Evolutionary conservation across 1,139 yeast genomes (phyloP), one percentile per base, ranked within the genome.

Genomic region (Debaryomycetaceae sp.): DNA sequence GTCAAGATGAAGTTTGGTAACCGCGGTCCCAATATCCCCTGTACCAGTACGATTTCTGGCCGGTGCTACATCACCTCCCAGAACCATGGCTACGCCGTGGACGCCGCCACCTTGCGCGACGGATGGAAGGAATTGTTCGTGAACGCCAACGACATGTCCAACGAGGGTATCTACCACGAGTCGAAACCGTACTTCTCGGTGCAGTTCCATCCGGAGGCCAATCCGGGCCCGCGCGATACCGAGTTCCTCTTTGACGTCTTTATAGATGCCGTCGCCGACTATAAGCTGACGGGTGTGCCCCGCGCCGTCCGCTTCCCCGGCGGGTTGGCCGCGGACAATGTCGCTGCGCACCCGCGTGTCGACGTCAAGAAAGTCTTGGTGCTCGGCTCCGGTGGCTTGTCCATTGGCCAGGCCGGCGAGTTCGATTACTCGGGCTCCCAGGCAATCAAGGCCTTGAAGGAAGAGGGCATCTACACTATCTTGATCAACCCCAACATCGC

Each of bases 381-480:
- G 37, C 72, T 90, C 47, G 99, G 99, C 43, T 87, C 97, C 28
- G 99, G 99, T 67, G 99, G 99, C 56, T 71, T 90, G 47, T 81
- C 95, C 34, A 90, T 90, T 58, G 99, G 99, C 49, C 99, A 90
- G 68, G 99, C 99, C 40, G 99, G 99, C 60, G 99, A 90, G 63
- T 90, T 90, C 53, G 99, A 90, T 59, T 90, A 90, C 62, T 86
- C 96, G 32, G 97, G 97, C 50, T 85, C 96, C 37, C 95, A 83
- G 59, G 90, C 92, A 39, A 79, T 81, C 51, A 80, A 81, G 58
- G 98, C 98, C 32, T 72, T 90, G 63, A 87, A 85, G 57, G 97
- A 90, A 67, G 98, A 86, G 62, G 95, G 95, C 41, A 90, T 86
- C 44, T 82, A 86, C 67, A 86, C 98, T 32, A 80, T 90, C 42